Conservation (phyloP, 345 rosid species). For the Trapa incisa region DNA sequence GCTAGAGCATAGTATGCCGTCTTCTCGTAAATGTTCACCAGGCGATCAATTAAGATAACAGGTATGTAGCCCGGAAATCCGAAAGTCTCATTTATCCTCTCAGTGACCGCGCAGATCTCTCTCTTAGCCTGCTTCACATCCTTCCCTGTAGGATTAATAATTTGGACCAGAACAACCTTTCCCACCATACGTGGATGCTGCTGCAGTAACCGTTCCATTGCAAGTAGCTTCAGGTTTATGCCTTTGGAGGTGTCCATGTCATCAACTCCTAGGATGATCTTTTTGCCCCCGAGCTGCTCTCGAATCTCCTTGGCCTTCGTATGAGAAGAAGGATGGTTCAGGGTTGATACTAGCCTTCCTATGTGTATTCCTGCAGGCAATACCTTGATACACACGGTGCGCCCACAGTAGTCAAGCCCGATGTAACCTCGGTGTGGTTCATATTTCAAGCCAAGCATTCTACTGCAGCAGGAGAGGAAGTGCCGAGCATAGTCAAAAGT, state of each 20-base stretch:
- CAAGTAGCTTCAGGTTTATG: constrained; percentile 27
- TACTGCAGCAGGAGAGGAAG: constrained; percentile 31
- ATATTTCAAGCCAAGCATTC: constrained; percentile 32
- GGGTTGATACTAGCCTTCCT: constrained; percentile 25
- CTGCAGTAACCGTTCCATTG: constrained; percentile 27
- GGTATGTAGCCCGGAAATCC: constrained; percentile 29
- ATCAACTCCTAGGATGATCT: constrained; percentile 29
- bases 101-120: constrained; percentile 16
- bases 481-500: constrained; percentile 20
- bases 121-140: constrained; percentile 23
- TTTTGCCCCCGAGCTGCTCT: constrained; percentile 22
- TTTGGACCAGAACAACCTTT: constrained; percentile 29
- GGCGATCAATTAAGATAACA: constrained; percentile 27
- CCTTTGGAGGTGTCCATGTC: constrained; percentile 43
- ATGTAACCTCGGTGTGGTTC: constrained; percentile 37
- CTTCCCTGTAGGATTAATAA: constrained; percentile 30
- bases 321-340: constrained; percentile 22
- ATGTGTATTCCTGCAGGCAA: constrained; percentile 29
- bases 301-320: constrained; percentile 23
- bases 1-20: constrained; percentile 33
- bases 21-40: constrained; percentile 24
- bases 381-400: constrained; percentile 28
- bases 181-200: constrained; percentile 21
- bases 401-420: constrained; percentile 41
- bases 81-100: constrained; percentile 20